Conservation (phyloP, 2,329 filamentous ascomycete species). For the Colletotrichum zoysiae region DNA sequence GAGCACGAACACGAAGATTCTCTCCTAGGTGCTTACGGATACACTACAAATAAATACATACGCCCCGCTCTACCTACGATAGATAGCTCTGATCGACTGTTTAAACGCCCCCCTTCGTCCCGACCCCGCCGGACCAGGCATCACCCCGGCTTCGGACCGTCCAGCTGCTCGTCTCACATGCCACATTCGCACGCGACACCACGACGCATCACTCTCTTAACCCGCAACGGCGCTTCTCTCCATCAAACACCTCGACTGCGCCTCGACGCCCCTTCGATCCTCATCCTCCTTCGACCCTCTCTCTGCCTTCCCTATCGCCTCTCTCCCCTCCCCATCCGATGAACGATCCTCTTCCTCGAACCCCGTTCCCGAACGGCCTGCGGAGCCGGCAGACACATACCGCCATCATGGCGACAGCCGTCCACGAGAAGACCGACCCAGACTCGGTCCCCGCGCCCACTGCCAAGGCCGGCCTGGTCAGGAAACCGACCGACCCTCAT, state of each 20-base stretch:
- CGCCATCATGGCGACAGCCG: constrained; percentile 52
- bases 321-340: not conserved
- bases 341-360: constrained; percentile 1
- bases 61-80: constrained; percentile 2
- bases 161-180: constrained; percentile 38
- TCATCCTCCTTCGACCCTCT: not conserved
- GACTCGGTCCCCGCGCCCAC: constrained; percentile 43
- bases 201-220: not conserved
- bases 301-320: not conserved
- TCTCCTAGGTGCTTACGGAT: not conserved
- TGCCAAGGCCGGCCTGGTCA: constrained; percentile 29
- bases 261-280: not conserved
- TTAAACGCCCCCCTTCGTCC: not conserved
- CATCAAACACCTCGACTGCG: not conserved
- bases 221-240: constrained; percentile 7
- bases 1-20: not conserved
- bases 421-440: constrained; percentile 49
- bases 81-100: constrained; percentile 7
- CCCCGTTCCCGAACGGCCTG: not conserved
- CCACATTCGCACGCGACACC: constrained; percentile 36
- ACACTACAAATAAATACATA: not conserved
- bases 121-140: constrained; percentile 34
- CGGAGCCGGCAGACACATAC: constrained; percentile 6
- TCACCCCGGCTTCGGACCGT: constrained; percentile 24
- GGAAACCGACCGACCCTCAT: constrained; percentile 51